These are phyloP conservation scores for Nakazawaea holstii DNA, from an alignment of 805 yeast genomes.

Conservation along the genomic window DNA sequence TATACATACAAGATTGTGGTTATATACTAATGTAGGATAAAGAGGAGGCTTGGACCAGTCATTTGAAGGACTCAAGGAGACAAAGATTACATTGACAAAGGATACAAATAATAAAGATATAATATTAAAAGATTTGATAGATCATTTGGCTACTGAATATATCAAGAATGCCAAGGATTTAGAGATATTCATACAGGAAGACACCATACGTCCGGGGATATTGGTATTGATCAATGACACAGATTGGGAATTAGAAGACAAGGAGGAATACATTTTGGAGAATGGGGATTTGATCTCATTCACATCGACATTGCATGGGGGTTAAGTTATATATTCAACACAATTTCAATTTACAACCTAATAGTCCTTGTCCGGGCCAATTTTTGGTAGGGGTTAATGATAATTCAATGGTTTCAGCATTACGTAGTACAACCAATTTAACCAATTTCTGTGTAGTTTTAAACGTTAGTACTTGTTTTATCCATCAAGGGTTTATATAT, in stretches of 20 bases:
- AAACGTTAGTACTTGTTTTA: neutral
- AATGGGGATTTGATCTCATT: conserved; percentile 75
- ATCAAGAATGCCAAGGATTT: conserved; percentile 57
- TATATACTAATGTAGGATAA: neutral
- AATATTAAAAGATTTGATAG: conserved; percentile 44
- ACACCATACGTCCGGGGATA: conserved; percentile 83
- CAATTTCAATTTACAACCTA: conserved; percentile 57
- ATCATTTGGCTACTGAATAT: conserved; percentile 46
- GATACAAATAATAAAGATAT: conserved; percentile 31
- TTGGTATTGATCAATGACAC: conserved; percentile 87
- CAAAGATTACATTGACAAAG: conserved; percentile 41
- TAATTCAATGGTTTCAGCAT: conserved; percentile 17
- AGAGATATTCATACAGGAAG: conserved; percentile 78
- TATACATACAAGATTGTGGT: neutral
- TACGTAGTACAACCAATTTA: conserved; percentile 19
- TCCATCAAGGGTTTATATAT: no score
- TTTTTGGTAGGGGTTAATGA: conserved; percentile 38
- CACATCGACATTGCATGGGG: conserved; percentile 94
- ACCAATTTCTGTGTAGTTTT: conserved; percentile 13
- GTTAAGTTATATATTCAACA: conserved; percentile 32
- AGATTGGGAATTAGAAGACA: conserved; percentile 95
- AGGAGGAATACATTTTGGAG: conserved; percentile 73
- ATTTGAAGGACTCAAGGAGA: conserved; percentile 53
- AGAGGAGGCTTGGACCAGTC: conserved; percentile 84
- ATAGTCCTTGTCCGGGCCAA: conserved; percentile 66